Percentiles rank a stretch among this genome's conserved stretches.
These are phyloP conservation scores for Cercospora sesami DNA, from an alignment of 2,329 filamentous ascomycete species.

Conservation along the genomic window DNA sequence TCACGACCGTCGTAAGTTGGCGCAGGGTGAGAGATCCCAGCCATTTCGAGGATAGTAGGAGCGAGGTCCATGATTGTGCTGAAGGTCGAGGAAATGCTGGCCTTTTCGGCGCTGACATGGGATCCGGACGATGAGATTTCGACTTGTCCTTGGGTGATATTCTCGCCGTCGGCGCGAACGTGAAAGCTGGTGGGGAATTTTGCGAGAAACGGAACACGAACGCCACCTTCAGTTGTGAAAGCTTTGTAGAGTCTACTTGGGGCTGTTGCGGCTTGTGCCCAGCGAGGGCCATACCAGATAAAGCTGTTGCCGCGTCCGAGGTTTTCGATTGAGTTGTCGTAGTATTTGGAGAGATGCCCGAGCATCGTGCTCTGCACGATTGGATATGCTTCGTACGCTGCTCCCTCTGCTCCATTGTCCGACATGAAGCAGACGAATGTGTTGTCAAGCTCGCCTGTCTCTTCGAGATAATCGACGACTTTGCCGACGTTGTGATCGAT, in stretches of 20 bases:
- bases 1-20: slow-evolving; percentile 54
- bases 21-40: slow-evolving; percentile 54
- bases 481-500: slow-evolving; percentile 63
- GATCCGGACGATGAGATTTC: slow-evolving; percentile 39
- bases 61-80: slow-evolving; percentile 49
- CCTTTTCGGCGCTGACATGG: slow-evolving; percentile 25
- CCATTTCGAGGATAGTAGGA: slow-evolving; percentile 50
- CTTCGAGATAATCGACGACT: slow-evolving; percentile 57
- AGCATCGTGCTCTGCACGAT: slow-evolving; percentile 57
- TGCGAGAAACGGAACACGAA: slow-evolving; percentile 56
- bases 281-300: slow-evolving; percentile 61
- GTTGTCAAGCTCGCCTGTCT: slow-evolving; percentile 61
- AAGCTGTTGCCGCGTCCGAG: slow-evolving; percentile 59
- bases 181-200: slow-evolving; percentile 35
- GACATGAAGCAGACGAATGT: slow-evolving; percentile 65
- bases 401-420: slow-evolving; percentile 64
- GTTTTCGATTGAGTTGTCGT: slow-evolving; percentile 60
- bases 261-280: slow-evolving; percentile 57
- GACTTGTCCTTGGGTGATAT: slow-evolving; percentile 50
- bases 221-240: slow-evolving; percentile 51
- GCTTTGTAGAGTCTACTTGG: slow-evolving; percentile 52
- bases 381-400: slow-evolving; percentile 59
- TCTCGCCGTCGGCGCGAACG: slow-evolving; percentile 22
- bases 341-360: slow-evolving; percentile 57
- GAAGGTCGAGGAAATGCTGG: slow-evolving; percentile 53